Base-by-base conservation (phyloP, 805 yeast species). In the Danielia oregonensis region DNA sequence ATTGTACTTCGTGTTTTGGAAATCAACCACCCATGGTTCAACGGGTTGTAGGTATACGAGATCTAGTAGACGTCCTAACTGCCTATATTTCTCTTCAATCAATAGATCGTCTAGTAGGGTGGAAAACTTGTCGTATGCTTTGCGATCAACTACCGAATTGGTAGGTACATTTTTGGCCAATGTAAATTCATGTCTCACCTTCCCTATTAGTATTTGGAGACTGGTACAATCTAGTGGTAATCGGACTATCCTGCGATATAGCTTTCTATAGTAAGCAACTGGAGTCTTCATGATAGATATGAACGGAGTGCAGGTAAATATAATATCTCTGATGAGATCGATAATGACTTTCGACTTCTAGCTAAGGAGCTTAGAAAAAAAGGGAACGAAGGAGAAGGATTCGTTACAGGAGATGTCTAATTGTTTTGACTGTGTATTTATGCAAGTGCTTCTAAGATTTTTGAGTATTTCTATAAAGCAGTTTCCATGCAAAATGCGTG, bases 201-300 rank as follows among this genome's bases (percentile, higher is more conserved):
- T 37, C 11, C 15, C 19, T 25, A 40, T 48, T 6, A 49, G 40
- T 8, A 36, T n/a, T 10, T 21, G 40, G 8, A 37, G 35, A 40
- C 24, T 40, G 26, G 6, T 25, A 5, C 4, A 15, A 26, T 57
- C 65, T 10, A 64, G 31, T 5, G 69, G 70, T 18, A 65, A 52
- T 26, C 63, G 49, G 8, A 46, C 44, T 19, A 60, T 37, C 15
- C 55, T 43, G 24, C 56, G 50, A 17, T 42, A 46, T 5, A 63
- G 30, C 24, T 43, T 35, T 27, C 48, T 53, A 37, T 63, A 63
- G 29, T 40, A n/a, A 6, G 12, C 10, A 3, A 17, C 12, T 3
- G 13, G 22, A 5, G 14, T 17, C 7, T 9, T 19, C 22, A 19
- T 19, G n/a, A n/a, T n/a, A n/a, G n/a, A n/a, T n/a, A n/a, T n/a